phyloP scores from a whole-genome alignment of 495 filamentous ascomycete genomes.

The Daldinia decipiens region DNA sequence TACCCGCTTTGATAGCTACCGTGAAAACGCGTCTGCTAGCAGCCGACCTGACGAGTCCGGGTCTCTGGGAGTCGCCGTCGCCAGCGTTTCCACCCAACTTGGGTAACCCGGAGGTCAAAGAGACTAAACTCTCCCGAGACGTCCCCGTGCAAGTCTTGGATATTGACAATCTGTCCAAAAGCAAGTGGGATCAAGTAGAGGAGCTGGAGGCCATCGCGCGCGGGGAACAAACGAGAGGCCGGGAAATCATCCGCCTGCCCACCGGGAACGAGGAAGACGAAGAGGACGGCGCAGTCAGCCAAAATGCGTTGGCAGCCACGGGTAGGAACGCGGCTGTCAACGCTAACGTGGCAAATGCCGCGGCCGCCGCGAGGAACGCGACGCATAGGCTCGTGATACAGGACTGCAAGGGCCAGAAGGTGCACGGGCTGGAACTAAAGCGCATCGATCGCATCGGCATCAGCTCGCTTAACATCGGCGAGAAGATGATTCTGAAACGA shows the following conservation, averaged over 20 bases:
- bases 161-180: slow-evolving; percentile 80
- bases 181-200: slow-evolving; percentile 86
- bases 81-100: slow-evolving; percentile 69
- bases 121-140: slow-evolving; percentile 65
- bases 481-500: slow-evolving; percentile 78
- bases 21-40: slow-evolving; percentile 82
- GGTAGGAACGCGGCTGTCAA: slow-evolving; percentile 43
- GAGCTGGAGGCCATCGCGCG: slow-evolving; percentile 82
- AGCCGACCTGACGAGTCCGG: slow-evolving; percentile 74
- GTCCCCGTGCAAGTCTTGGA: slow-evolving; percentile 84
- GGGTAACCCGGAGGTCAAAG: slow-evolving; percentile 58
- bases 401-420: slow-evolving; percentile 75
- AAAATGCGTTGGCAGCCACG: slow-evolving; percentile 19
- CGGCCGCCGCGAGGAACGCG: slow-evolving; percentile 54
- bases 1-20: slow-evolving; percentile 78
- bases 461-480: slow-evolving; percentile 75
- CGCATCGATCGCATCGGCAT: slow-evolving; percentile 71
- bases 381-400: slow-evolving; percentile 86
- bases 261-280: slow-evolving; percentile 50
- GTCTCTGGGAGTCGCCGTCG: slow-evolving; percentile 59
- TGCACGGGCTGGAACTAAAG: slow-evolving; percentile 79
- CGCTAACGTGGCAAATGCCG: slow-evolving; percentile 23
- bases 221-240: slow-evolving; percentile 82
- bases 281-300: slow-evolving; percentile 6
- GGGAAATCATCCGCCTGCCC: slow-evolving; percentile 81